These are phyloP conservation scores for Ocimum tenuiflorum DNA, from an alignment of 257 asterid genomes.

Conservation along the genomic window DNA sequence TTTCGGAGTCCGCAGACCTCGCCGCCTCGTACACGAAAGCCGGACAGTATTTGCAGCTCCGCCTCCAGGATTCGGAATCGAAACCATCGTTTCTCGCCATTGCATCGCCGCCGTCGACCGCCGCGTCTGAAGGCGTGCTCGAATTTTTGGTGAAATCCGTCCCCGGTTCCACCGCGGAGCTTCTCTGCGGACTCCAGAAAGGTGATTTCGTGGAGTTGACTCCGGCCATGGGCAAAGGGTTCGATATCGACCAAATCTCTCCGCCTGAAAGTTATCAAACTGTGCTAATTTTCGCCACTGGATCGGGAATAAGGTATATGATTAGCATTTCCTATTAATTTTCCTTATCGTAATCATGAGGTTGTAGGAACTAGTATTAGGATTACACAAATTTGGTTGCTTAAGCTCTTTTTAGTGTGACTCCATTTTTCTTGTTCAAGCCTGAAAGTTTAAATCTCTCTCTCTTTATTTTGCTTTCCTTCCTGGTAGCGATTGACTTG, in stretches of 20 bases:
- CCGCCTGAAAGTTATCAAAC: conserved; percentile 60
- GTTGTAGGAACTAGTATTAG: not conserved
- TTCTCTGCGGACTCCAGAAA: conserved; percentile 56
- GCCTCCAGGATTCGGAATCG: conserved; percentile 43
- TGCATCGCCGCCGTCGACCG: conserved; percentile 74
- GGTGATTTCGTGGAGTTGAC: conserved; percentile 85
- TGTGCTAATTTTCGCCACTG: conserved; percentile 86
- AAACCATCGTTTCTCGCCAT: conserved; percentile 82
- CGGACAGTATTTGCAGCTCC: conserved; percentile 91
- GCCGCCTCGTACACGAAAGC: conserved; percentile 68
- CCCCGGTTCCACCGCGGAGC: conserved; percentile 82
- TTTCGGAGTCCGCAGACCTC: conserved; percentile 69
- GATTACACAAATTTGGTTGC: not conserved
- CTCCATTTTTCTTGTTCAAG: not conserved
- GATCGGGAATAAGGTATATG: conserved; percentile 85
- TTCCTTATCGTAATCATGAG: not conserved
- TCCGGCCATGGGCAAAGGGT: conserved; percentile 81
- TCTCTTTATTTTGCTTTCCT: not conserved
- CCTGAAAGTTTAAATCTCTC: not conserved
- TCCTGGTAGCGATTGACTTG: not conserved
- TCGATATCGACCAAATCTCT: conserved; percentile 52
- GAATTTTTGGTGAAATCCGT: conserved; percentile 74
- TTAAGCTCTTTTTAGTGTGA: not conserved
- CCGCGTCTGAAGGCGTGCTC: conserved; percentile 58
- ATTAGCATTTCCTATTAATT: not conserved